Evolutionary conservation across 106 monocot species (phyloP).

Genomic region (Amphibolis antarctica): DNA sequence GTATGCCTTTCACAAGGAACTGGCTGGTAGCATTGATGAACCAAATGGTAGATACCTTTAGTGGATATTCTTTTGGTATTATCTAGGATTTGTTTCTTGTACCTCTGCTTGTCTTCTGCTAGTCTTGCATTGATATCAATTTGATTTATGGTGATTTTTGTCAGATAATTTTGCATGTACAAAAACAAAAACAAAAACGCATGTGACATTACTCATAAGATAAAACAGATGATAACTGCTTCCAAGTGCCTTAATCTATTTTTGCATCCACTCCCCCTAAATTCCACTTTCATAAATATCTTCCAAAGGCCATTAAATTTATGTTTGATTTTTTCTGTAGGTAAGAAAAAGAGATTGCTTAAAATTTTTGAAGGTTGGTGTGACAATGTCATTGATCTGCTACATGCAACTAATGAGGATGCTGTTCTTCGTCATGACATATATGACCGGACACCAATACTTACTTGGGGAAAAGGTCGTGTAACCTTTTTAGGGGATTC

Average conservation of each 20-base stretch:
- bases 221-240: too few relatives aligned
- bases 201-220: too few relatives aligned
- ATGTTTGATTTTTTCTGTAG: conserved; percentile 25
- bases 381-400: conserved; percentile 78
- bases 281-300: not conserved
- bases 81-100: too few relatives aligned
- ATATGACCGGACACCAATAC: conserved; percentile 72
- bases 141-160: too few relatives aligned
- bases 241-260: too few relatives aligned
- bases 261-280: too few relatives aligned
- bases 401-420: conserved; percentile 82
- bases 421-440: conserved; percentile 94
- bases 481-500: conserved; percentile 95
- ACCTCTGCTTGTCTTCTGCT: too few relatives aligned
- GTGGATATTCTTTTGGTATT: too few relatives aligned
- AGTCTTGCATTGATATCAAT: too few relatives aligned
- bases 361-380: conserved; percentile 88
- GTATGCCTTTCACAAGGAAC: conserved; percentile 98
- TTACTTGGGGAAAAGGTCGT: conserved; percentile 84
- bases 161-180: too few relatives aligned
- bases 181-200: too few relatives aligned
- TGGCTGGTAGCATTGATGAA: conserved; percentile 78
- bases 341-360: conserved; percentile 76
- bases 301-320: not conserved
- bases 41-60: conserved; percentile 58